Conservation (phyloP, 208 protist genomes). For the Trypanosoma theileri region DNA sequence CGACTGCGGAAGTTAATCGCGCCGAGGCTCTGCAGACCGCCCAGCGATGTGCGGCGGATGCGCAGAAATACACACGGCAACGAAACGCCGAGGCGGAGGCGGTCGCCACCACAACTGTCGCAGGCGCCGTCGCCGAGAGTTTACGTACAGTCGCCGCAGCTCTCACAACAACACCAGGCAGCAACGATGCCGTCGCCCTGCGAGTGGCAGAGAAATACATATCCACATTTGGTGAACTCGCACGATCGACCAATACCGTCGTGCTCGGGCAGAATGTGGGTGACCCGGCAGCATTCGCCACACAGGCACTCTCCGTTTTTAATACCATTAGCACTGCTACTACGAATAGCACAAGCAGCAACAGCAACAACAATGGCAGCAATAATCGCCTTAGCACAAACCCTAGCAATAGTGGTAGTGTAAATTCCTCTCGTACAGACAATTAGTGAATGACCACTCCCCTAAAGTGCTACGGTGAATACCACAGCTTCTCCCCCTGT, state of each 20-base stretch:
- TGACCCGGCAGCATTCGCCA: constrained; percentile 88
- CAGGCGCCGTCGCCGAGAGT: constrained; percentile 69
- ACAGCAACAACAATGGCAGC: background rate
- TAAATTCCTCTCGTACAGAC: too few species aligned
- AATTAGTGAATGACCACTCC: too few species aligned
- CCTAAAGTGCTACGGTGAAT: too few species aligned
- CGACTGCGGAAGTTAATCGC: constrained; percentile 85
- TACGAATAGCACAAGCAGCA: background rate
- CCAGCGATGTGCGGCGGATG: constrained; percentile 87
- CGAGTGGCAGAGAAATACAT: constrained; percentile 93
- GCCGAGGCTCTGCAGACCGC: constrained; percentile 88
- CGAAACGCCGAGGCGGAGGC: constrained; percentile 60
- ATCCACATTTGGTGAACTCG: constrained; percentile 88
- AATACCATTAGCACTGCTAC: constrained; percentile 45
- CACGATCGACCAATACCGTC: constrained; percentile 93
- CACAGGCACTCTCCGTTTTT: constrained; percentile 91
- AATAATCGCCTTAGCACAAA: background rate
- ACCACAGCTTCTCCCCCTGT: too few species aligned
- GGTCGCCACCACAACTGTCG: constrained; percentile 55
- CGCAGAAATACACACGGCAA: constrained; percentile 72
- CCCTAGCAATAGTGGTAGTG: background rate
- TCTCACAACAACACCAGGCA: constrained; percentile 38
- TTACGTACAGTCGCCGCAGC: constrained; percentile 53
- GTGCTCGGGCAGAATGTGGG: constrained; percentile 89
- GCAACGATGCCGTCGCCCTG: constrained; percentile 75